phyloP scores from a whole-genome alignment of 192 early-diverging fungal species.

The Mortierella hygrophila region DNA sequence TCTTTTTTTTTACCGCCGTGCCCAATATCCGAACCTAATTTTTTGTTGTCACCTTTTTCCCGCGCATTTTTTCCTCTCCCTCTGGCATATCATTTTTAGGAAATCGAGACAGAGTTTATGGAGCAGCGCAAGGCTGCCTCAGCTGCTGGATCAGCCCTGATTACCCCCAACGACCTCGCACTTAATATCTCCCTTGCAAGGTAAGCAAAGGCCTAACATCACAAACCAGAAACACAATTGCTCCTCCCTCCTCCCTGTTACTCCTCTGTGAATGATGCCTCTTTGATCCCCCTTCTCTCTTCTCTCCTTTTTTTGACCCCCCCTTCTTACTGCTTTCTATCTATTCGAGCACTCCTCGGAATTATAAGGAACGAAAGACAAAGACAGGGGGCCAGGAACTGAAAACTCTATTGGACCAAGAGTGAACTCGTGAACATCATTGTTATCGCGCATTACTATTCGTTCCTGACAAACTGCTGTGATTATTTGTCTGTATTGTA shows the following conservation, averaged over 20 bases:
- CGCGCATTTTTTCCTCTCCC: slow-evolving; percentile 35
- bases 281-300: neutral
- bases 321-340: neutral
- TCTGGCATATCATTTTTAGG: slow-evolving; percentile 9
- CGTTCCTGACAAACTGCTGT: neutral
- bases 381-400: neutral
- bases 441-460: neutral
- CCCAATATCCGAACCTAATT: neutral
- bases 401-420: neutral
- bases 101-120: slow-evolving; percentile 56
- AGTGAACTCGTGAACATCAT: neutral
- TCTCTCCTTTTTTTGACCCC: neutral
- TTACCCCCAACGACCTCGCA: slow-evolving; percentile 44
- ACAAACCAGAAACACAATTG: neutral
- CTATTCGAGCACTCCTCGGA: neutral
- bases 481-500: neutral
- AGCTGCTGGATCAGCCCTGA: slow-evolving; percentile 33
- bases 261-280: neutral
- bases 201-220: slow-evolving; percentile 12
- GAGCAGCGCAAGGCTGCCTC: slow-evolving; percentile 46
- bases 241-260: neutral
- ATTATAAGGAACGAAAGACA: neutral
- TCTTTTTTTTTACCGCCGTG: slow-evolving; percentile 1
- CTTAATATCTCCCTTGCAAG: slow-evolving; percentile 50
- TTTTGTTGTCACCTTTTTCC: slow-evolving; percentile 17